Conservation (phyloP, 148 eudicot genomes). For the Polygonum maritimum region DNA sequence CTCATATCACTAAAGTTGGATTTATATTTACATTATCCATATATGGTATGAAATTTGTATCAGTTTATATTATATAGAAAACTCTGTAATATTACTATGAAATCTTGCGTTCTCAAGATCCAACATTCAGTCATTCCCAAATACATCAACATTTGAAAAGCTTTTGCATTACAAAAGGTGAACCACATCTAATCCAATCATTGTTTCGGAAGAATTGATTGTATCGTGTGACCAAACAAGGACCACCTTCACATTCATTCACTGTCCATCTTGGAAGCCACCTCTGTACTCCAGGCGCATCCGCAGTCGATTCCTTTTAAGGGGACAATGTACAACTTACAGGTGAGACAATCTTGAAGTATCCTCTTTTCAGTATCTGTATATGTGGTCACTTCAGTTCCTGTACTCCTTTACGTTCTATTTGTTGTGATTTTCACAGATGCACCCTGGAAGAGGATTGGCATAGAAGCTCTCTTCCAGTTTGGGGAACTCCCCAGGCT, state of each 20-base stretch:
- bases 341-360: neutral
- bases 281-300: neutral
- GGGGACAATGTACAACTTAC: neutral
- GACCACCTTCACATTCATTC: neutral
- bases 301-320: neutral
- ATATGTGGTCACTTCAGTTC: neutral
- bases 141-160: neutral
- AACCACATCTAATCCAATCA: neutral
- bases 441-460: slow-evolving; percentile 90
- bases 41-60: too few species aligned
- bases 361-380: neutral
- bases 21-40: too few species aligned
- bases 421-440: slow-evolving; percentile 41
- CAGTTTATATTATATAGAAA: too few species aligned
- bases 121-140: neutral
- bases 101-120: neutral
- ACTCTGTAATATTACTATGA: neutral
- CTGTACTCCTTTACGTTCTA: neutral
- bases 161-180: neutral
- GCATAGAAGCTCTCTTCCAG: slow-evolving; percentile 96
- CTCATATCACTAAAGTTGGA: too few species aligned
- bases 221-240: neutral
- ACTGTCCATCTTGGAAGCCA: neutral
- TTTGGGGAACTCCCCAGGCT: slow-evolving; percentile 81
- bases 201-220: neutral